Conservation (phyloP, 768 basidiomycete genomes). For the Auriscalpium microsporum region DNA sequence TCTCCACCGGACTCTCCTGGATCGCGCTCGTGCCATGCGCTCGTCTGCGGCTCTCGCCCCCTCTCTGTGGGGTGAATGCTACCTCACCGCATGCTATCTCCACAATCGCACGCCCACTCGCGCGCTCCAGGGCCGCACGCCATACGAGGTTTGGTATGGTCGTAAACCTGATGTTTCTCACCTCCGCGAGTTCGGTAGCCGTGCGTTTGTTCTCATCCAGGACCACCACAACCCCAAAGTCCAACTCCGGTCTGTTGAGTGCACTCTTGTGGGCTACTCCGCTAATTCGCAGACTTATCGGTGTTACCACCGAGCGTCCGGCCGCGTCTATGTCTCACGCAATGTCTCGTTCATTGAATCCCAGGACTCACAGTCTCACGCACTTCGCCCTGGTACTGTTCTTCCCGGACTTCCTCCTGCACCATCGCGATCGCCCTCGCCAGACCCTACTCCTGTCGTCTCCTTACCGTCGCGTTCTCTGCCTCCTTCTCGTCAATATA, state of each 20-base stretch:
- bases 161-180: not conserved
- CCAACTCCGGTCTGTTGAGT: not conserved
- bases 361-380: not conserved
- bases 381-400: not conserved
- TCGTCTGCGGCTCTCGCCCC: not conserved
- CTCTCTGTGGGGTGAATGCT: not conserved
- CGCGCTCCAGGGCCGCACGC: not conserved
- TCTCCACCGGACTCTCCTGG: not conserved
- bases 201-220: not conserved
- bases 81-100: not conserved
- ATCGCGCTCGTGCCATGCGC: not conserved
- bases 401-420: not conserved
- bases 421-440: not conserved
- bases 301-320: not conserved
- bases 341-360: not conserved
- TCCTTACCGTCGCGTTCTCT: too few species aligned
- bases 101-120: not conserved
- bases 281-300: not conserved
- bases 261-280: not conserved
- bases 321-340: not conserved
- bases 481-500: too few species aligned
- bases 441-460: not conserved
- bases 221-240: not conserved
- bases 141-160: not conserved
- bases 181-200: not conserved